Base-by-base conservation (phyloP, 2,329 filamentous ascomycete species). In the Ilyonectria sp. region DNA sequence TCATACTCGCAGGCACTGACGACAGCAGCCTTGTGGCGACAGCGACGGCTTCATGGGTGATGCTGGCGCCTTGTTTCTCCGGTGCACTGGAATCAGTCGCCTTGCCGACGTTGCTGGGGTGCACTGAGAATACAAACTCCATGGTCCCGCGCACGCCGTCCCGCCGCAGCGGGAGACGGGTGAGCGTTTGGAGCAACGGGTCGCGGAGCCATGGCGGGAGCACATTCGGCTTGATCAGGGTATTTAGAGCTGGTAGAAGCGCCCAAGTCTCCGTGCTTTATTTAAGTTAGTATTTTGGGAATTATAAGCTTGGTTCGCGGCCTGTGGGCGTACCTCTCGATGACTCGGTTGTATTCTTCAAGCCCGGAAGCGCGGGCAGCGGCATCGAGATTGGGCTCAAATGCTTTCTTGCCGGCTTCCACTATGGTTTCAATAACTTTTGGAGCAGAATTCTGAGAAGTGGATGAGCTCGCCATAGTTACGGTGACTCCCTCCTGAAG, bases 81-180 rank as follows among this genome's bases (percentile, higher is more conserved):
- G 86, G 82, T 4, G 76, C 74, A 2, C 81, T 78, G 1, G 81
- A 80, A 61, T 85, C 83, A 7, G 82, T 79, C 0, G 77, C 60
- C 71, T 79, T 78, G 63, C 82, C 77, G 7, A 81, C 79, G 70
- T 82, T 84, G 68, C 87, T 85, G 0, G 91, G 88, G 68, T 93
- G 91, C 7, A 92, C 89, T 1, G 91, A 86, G 64, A 93, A 91
- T 40, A 94, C 84, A 74, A 93, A 93, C 75, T 93, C 91, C 68
- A 93, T 83, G 0, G 90, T 91, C 29, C 89, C 86, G 37, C 91
- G 86, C 15, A 94, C 90, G 19, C 92, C 92, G 68, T 89, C 86
- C 2, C 82, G 80, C 4, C 91, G 84, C 29, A 93, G 82, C 1
- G 92, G 91, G 10, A 93, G 75, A 13, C 84, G 76, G 1, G 90